These are phyloP conservation scores for Laburnicola sp. DNA, from an alignment of 2,329 filamentous ascomycete species.

Conservation along the genomic window DNA sequence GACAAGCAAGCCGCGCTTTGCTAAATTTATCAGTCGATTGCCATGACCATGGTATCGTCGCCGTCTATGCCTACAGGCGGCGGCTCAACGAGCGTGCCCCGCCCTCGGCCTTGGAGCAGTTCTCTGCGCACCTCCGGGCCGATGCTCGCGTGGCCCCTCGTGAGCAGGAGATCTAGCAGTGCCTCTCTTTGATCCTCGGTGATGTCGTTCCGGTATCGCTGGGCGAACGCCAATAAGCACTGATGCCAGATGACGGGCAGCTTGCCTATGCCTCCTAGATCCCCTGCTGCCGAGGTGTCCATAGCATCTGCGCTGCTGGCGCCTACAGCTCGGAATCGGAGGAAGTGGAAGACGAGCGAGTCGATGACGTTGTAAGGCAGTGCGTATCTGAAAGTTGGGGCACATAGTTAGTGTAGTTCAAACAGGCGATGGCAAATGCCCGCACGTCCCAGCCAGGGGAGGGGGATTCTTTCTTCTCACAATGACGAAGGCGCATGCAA, in stretches of 20 bases:
- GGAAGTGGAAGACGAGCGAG: constrained; percentile 92
- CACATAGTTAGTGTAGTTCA: too few relatives aligned
- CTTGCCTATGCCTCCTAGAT: constrained; percentile 58
- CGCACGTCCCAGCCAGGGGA: too few relatives aligned
- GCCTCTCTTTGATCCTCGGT: constrained; percentile 94
- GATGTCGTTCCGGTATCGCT: constrained; percentile 93
- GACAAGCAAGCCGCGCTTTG: neutral
- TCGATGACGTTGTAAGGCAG: constrained; percentile 94
- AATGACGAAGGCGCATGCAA: too few relatives aligned
- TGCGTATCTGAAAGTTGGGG: constrained; percentile 61
- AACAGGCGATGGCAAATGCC: too few relatives aligned
- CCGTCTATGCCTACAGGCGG: constrained; percentile 64
- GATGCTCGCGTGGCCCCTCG: constrained; percentile 83
- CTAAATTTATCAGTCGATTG: constrained; percentile 12
- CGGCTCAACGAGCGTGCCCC: constrained; percentile 72
- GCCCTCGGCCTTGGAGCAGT: constrained; percentile 80
- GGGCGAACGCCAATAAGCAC: constrained; percentile 85
- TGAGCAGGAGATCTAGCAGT: constrained; percentile 80
- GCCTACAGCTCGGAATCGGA: constrained; percentile 78
- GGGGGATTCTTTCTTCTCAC: too few relatives aligned
- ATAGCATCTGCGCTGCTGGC: constrained; percentile 63
- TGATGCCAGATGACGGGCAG: constrained; percentile 97
- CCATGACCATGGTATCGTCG: constrained; percentile 88
- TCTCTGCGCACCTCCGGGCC: constrained; percentile 90
- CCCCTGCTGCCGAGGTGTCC: constrained; percentile 42